Base-by-base conservation (phyloP, 352 stramenopile species). In the Phytopythium litorale region DNA sequence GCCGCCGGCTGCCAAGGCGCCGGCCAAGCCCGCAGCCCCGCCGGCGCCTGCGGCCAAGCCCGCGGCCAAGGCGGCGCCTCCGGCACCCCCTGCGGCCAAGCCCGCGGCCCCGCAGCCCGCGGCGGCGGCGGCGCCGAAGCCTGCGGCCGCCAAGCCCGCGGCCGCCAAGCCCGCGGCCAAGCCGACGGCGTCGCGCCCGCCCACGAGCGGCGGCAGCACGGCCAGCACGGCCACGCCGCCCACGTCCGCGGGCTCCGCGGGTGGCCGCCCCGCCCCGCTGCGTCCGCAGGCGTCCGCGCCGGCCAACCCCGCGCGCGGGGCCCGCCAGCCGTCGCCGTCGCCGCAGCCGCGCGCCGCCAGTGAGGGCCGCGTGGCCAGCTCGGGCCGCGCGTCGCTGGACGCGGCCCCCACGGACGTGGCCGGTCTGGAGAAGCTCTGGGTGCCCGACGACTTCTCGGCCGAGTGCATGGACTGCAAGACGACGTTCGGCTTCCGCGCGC, bases 391-490 rank as follows among this genome's bases (percentile, higher is more conserved):
- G 28, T 90, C 80, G 43, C 66, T 90, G 18, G 80, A 90, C 64
- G 64, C 67, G 40, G 55, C 83, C 32, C 79, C 79, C 0, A 56
- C 72, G 0, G 80, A 88, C 40, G 84, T 92, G 4, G 82, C 86
- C 6, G 79, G 81, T 7, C 77, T 95, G 4, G 82, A 95, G 57
- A 86, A 93, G 71, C 78, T 95, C 50, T 95, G 86, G 86, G 84
- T 95, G 33, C 86, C 86, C 0, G 82, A 95, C 75, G 91, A 92
- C 73, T 95, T 95, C 49, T 92, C 84, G 25, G 80, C 30, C 65
- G 84, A 95, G 56, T 95, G 86, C 63, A 95, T 95, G 86, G 84
- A 95, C 73, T 95, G 86, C 67, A 89, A 91, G 53, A 65, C 81
- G n/a, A 62, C 74, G 19, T 95, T 95, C 63, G 84, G 81, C 40